These are phyloP conservation scores for Sugiyamaella sp. DNA, from an alignment of 1,139 yeast species.

Conservation along the genomic window DNA sequence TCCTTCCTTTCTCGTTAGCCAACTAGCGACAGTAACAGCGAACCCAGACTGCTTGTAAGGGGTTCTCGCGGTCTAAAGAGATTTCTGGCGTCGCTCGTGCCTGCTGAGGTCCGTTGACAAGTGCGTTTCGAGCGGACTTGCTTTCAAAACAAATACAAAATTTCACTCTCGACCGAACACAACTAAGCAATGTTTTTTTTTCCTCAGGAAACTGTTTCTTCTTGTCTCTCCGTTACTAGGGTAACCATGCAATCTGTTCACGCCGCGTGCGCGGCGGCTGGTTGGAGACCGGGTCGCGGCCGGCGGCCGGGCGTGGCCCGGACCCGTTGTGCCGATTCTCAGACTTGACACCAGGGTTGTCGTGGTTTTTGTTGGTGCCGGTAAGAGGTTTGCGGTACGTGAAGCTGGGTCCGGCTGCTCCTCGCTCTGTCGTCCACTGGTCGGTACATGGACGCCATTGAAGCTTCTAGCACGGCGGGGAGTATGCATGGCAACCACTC, in stretches of 20 bases:
- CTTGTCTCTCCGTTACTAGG: constrained; percentile 16
- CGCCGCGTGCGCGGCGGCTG: constrained; percentile 2
- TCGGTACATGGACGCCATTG: no score
- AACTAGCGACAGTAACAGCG: no score
- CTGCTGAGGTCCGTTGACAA: neutral
- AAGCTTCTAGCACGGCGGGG: no score
- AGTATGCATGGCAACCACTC: no score
- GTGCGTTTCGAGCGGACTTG: neutral
- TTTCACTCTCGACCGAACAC: neutral
- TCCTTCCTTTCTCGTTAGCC: neutral
- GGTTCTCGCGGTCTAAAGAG: neutral
- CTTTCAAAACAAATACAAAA: constrained; percentile 4
- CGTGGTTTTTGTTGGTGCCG: no score
- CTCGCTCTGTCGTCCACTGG: no score
- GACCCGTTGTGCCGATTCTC: constrained; percentile 11
- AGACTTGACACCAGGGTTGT: no score
- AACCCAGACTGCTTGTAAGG: neutral
- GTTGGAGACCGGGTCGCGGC: neutral
- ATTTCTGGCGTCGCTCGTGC: neutral
- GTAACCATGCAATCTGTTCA: constrained; percentile 3
- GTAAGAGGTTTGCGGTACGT: no score
- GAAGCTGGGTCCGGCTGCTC: no score
- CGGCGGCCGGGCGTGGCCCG: constrained; percentile 12
- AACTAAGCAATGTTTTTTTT: constrained; percentile 18
- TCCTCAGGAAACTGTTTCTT: constrained; percentile 16